Evolutionary conservation across 202 grass and related monocot species (phyloP).

Genomic region (Carex arenaria): DNA sequence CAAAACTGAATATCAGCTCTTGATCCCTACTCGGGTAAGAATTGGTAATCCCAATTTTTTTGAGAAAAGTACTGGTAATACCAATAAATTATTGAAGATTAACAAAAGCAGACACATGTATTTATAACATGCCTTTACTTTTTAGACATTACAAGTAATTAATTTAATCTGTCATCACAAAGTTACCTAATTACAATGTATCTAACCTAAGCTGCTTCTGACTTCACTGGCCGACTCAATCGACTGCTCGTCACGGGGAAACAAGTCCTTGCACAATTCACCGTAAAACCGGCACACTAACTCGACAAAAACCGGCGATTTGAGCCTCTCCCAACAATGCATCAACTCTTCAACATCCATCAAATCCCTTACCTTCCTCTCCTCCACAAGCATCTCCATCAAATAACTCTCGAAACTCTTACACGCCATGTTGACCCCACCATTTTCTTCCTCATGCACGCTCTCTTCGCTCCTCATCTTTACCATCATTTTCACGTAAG

Average conservation of each 20-base stretch:
- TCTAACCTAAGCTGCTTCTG: neutral
- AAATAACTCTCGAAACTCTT: conserved; percentile 59
- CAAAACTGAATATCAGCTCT: too few species aligned
- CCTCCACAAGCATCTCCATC: conserved; percentile 67
- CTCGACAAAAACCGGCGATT: conserved; percentile 71
- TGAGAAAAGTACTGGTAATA: too few species aligned
- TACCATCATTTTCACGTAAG: conserved; percentile 46
- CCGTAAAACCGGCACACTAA: conserved; percentile 69
- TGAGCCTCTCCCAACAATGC: conserved; percentile 61
- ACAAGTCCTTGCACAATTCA: conserved; percentile 69
- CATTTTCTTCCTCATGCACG: conserved; percentile 11
- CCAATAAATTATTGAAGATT: neutral
- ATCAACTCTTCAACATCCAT: conserved; percentile 82
- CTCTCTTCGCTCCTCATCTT: conserved; percentile 33
- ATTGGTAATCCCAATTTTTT: neutral
- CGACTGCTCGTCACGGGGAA: neutral
- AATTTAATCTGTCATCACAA: neutral
- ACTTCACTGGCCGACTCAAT: neutral
- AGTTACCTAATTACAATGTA: neutral
- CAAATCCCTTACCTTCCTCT: conserved; percentile 51
- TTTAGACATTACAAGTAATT: neutral
- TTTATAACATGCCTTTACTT: neutral
- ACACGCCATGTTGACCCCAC: conserved; percentile 27
- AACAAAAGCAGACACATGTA: neutral
- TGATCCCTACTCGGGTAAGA: neutral